Conservation (phyloP, 768 basidiomycete genomes). For the Hygrophoropsis aurantiaca region DNA sequence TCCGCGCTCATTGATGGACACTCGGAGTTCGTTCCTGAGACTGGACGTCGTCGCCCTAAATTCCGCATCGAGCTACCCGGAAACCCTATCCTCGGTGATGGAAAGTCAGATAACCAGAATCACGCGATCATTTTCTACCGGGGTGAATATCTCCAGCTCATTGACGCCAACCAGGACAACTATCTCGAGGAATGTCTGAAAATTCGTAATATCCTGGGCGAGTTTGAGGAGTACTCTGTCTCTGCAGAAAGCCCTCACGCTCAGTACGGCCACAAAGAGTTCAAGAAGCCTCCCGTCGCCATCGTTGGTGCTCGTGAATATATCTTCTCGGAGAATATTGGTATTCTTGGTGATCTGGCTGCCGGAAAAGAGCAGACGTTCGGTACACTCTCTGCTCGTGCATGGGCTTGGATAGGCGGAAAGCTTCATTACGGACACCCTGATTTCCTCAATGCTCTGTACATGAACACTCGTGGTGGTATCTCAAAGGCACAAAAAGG, state of each 20-base stretch:
- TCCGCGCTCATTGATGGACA: slow-evolving; percentile 97
- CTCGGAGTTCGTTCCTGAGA: slow-evolving; percentile 90
- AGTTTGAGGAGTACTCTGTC: slow-evolving; percentile 91
- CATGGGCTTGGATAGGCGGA: slow-evolving; percentile 96
- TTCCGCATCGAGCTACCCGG: slow-evolving; percentile 98
- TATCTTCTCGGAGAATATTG: slow-evolving; percentile 99
- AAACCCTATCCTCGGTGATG: slow-evolving; percentile 98
- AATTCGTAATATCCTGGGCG: slow-evolving; percentile 96
- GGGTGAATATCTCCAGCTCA: slow-evolving; percentile 98
- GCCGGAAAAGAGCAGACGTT: slow-evolving; percentile 99
- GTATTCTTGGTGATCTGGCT: slow-evolving; percentile 96
- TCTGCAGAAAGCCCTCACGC: slow-evolving; percentile 91
- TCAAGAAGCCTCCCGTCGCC: slow-evolving; percentile 86
- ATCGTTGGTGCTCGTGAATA: slow-evolving; percentile 99
- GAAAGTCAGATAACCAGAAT: slow-evolving; percentile 99
- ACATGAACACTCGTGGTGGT: slow-evolving; percentile 98
- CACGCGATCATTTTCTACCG: slow-evolving; percentile 99
- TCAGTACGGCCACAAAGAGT: slow-evolving; percentile 85
- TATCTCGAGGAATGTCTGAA: slow-evolving; percentile 99
- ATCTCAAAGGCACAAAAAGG: slow-evolving; percentile 99
- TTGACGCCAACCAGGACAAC: slow-evolving; percentile 99
- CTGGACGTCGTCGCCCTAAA: slow-evolving; percentile 87
- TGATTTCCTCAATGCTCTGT: slow-evolving; percentile 96
- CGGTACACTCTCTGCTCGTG: slow-evolving; percentile 94
- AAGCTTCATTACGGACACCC: slow-evolving; percentile 99